These are phyloP conservation scores for Gastrolobium villosum DNA, from an alignment of 306 rosid species.

Conservation along the genomic window DNA sequence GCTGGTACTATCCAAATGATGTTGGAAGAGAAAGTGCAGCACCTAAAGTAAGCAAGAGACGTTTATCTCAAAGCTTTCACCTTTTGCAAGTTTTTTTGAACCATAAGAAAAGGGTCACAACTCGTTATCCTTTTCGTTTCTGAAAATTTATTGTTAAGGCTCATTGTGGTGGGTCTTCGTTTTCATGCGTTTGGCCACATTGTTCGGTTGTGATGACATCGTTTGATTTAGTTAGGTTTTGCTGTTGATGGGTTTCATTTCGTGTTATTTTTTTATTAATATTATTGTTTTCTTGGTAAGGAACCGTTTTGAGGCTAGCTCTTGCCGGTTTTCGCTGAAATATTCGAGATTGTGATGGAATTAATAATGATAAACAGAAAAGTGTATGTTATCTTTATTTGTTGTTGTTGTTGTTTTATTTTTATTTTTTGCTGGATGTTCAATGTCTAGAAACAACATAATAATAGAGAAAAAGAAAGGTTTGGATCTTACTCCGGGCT, in stretches of 20 bases:
- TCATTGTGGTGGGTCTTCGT: neutral
- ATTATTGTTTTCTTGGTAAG: neutral
- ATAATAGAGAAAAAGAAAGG: conserved; percentile 45
- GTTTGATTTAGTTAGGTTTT: conserved; percentile 34
- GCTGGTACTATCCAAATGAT: conserved; percentile 9
- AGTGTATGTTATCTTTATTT: conserved; percentile 3
- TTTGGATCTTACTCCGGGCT: conserved; percentile 47
- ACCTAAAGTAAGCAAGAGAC: conserved; percentile 22
- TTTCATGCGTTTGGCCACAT: conserved; percentile 48
- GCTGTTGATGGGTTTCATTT: conserved; percentile 18
- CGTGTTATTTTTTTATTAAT: neutral
- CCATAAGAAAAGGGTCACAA: neutral
- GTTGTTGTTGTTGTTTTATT: conserved; percentile 29
- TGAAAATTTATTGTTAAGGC: neutral
- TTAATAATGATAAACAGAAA: conserved; percentile 10
- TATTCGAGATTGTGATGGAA: neutral
- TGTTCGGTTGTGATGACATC: conserved; percentile 4
- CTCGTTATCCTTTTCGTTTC: neutral
- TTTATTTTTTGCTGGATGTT: conserved; percentile 45
- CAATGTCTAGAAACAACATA: conserved; percentile 34
- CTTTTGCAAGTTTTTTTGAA: conserved; percentile 15
- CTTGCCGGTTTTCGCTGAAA: conserved; percentile 15
- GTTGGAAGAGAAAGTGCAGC: neutral
- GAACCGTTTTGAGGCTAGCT: conserved; percentile 41
- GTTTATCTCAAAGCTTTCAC: conserved; percentile 6